Base-by-base conservation (phyloP, 208 protist genomes). In the Leishmania lainsoni region DNA sequence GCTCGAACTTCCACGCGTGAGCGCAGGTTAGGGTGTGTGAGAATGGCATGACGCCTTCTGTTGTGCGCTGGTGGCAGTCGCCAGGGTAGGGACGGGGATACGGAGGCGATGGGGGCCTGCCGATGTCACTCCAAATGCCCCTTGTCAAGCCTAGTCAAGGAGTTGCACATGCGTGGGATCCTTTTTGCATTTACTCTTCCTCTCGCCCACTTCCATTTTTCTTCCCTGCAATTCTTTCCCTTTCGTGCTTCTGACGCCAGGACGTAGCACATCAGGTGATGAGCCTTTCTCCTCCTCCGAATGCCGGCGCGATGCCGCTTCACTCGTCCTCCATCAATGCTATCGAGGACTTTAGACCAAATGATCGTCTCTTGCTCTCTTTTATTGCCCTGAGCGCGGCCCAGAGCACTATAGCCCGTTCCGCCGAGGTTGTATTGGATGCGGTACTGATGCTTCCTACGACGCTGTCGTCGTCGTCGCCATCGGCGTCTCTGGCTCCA, bases 321-420 rank as follows among this genome's bases (percentile, higher is more conserved):
- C 45, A 75, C 70, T 39, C 70, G 48, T 26, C 70, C 9, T 22
- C 22, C n/a, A 56, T 12, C 42, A 32, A 4, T 56, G 26, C 17
- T 4, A 26, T 81, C 52, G n/a, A 49, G 42, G 48, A 39, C 29
- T 81, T 77, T 78, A 45, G 75, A n/a, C 32, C 39, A 0, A 83
- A 86, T 54, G 86, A 94, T 82, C 79, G 81, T 17, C 68, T 80
- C 10, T 20, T 90, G 17, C 87, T 94, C 5, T 81, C 87, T 52
- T 79, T 94, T 20, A 69, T 94, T 51, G 87, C 89, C 0, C 63
- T 92, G 45, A 65, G 80, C 17, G 86, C 91, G 0, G 49, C 59
- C 45, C 68, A 91, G 63, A 75, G 81, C 73, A 78, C 84, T 4
- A n/a, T 51, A 26, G 76, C 87, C n/a, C 71, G 80, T 20, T 72